A percentile compares a stretch with the other conserved stretches of the same genome.
phyloP scores from a whole-genome alignment of 306 rosid species.

The Sindora glabra region DNA sequence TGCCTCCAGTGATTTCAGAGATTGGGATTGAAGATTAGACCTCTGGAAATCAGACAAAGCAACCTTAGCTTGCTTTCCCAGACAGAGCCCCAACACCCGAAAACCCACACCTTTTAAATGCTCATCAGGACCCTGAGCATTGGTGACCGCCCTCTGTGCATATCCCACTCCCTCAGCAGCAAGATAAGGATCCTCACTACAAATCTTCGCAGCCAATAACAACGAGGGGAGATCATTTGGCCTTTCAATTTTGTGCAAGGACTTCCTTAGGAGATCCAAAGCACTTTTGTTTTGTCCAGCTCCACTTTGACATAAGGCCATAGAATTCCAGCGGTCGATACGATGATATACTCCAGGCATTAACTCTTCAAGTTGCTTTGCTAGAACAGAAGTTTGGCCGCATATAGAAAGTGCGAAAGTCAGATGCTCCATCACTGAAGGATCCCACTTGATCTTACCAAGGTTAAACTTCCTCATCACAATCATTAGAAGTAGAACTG shows the following conservation, averaged over 20 bases:
- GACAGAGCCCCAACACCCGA: conserved; percentile 74
- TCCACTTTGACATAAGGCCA: conserved; percentile 78
- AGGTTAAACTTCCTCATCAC: conserved; percentile 53
- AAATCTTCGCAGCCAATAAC: conserved; percentile 74
- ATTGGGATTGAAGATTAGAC: conserved; percentile 32
- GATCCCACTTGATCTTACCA: conserved; percentile 82
- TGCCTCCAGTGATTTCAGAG: conserved; percentile 29
- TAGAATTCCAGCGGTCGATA: conserved; percentile 76
- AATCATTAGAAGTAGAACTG: conserved; percentile 80
- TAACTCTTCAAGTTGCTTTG: conserved; percentile 72
- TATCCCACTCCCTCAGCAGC: conserved; percentile 77
- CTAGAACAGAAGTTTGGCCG: conserved; percentile 69
- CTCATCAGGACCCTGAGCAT: conserved; percentile 40
- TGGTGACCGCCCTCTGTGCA: conserved; percentile 56
- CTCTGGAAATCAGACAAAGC: conserved; percentile 39
- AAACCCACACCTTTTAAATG: conserved; percentile 76
- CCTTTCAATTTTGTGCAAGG: conserved; percentile 75
- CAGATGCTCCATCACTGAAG: conserved; percentile 85
- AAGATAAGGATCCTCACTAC: conserved; percentile 65
- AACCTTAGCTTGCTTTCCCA: conserved; percentile 68
- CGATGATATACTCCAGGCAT: conserved; percentile 88
- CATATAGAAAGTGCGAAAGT: conserved; percentile 79
- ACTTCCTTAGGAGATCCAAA: conserved; percentile 69
- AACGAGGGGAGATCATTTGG: conserved; percentile 65
- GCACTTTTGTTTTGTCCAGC: conserved; percentile 64